Evolutionary conservation across 345 rosid genomes (phyloP).

Genomic region (Angophora floribunda): DNA sequence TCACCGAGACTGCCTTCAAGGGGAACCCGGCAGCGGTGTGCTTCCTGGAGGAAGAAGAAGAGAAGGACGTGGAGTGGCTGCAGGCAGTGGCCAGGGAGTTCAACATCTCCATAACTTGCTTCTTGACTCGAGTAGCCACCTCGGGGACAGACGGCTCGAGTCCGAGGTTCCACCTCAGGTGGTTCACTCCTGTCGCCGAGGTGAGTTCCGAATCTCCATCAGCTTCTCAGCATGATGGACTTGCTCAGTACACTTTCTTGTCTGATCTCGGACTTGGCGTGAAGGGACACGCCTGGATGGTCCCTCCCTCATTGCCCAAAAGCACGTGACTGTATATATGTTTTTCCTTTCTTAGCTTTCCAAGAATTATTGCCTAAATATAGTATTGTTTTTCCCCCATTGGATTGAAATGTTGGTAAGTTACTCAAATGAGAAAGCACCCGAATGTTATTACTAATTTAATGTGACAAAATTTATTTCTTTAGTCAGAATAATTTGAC

Average conservation of each 20-base stretch:
- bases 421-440: neutral
- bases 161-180: constrained; percentile 47
- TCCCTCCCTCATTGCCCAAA: neutral
- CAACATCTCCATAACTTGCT: constrained; percentile 37
- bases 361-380: neutral
- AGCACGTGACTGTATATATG: neutral
- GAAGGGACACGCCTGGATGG: neutral
- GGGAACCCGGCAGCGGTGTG: constrained; percentile 89
- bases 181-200: constrained; percentile 57
- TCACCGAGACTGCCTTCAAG: constrained; percentile 61
- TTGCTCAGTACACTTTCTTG: neutral
- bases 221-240: neutral
- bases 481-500: too few relatives aligned
- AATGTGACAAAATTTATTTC: neutral
- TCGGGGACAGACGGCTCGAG: neutral
- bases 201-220: neutral
- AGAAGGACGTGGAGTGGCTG: constrained; percentile 54
- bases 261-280: neutral
- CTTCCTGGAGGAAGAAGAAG: constrained; percentile 40
- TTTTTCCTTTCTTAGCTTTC: neutral
- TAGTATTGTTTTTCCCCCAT: neutral
- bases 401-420: neutral
- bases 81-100: constrained; percentile 54
- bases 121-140: constrained; percentile 21
- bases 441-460: too few relatives aligned